phyloP scores from a whole-genome alignment of 257 asterid genomes.

The Penstemon eatonii region DNA sequence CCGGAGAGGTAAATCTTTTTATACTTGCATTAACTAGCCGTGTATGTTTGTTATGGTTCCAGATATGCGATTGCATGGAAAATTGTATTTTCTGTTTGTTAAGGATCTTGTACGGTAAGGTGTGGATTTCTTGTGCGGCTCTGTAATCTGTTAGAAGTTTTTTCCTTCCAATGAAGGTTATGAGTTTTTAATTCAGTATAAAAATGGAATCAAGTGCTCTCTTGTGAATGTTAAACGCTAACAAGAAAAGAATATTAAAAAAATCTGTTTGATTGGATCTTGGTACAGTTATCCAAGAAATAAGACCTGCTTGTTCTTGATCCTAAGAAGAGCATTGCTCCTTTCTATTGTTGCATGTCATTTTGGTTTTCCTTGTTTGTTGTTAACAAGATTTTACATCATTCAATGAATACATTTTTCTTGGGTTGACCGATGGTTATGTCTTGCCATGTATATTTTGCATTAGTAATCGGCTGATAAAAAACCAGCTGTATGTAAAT shows the following conservation, averaged over 20 bases:
- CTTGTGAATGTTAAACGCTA: not conserved
- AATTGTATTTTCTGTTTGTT: not conserved
- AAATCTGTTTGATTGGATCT: not conserved
- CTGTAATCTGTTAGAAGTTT: not conserved
- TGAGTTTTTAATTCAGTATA: not conserved
- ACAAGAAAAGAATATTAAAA: not conserved
- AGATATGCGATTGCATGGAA: not conserved
- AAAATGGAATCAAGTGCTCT: not conserved
- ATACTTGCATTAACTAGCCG: not conserved
- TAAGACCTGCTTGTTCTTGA: not conserved
- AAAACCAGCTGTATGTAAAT: too few relatives aligned
- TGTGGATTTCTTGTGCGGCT: not conserved
- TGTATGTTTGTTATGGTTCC: not conserved
- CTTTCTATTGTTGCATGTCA: not conserved
- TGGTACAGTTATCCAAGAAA: not conserved
- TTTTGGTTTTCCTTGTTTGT: not conserved
- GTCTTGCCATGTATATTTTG: not conserved
- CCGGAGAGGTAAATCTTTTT: slow-evolving; percentile 61
- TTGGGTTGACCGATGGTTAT: not conserved
- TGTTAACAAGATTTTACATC: too few relatives aligned
- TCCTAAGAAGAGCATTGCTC: not conserved
- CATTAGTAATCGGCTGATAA: too few relatives aligned
- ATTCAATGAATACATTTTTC: not conserved
- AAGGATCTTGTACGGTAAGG: not conserved
- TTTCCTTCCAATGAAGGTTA: not conserved